A percentile compares a stretch with the other conserved stretches of the same genome.
Conservation (phyloP, 73 alveolate genomes). For the Paraurostyla sp. region DNA sequence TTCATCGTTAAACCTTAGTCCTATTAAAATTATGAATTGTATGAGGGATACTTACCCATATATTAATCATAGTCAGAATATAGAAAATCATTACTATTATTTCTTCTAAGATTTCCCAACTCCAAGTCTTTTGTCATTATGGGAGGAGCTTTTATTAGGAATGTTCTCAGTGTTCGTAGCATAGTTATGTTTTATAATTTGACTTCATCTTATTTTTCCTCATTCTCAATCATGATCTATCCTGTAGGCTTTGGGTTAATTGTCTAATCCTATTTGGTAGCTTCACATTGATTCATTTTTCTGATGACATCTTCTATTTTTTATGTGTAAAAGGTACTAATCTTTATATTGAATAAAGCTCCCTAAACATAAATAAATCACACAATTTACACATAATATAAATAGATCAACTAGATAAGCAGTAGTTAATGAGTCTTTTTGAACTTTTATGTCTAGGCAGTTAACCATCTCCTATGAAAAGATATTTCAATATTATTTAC, state of each 20-base stretch:
- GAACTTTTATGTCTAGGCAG: background rate
- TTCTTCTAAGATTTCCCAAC: constrained; percentile 20
- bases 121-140: background rate
- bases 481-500: background rate
- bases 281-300: background rate
- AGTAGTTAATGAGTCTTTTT: background rate
- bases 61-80: background rate
- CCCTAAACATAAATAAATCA: background rate
- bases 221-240: background rate
- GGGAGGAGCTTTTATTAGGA: constrained; percentile 35
- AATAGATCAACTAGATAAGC: constrained; percentile 29
- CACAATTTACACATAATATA: background rate
- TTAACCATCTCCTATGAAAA: constrained; percentile 36
- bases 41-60: constrained; percentile 34
- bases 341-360: background rate
- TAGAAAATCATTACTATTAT: constrained; percentile 4
- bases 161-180: background rate
- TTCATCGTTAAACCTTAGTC: constrained; percentile 43
- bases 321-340: background rate
- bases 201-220: background rate
- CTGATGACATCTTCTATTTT: constrained; percentile 2
- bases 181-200: background rate
- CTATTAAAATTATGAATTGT: background rate
- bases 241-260: background rate
- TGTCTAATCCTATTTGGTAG: background rate